Evolutionary conservation across 2,329 filamentous ascomycete genomes (phyloP), one percentile per base, ranked within the genome.

Genomic region (Pezicula carpinea): DNA sequence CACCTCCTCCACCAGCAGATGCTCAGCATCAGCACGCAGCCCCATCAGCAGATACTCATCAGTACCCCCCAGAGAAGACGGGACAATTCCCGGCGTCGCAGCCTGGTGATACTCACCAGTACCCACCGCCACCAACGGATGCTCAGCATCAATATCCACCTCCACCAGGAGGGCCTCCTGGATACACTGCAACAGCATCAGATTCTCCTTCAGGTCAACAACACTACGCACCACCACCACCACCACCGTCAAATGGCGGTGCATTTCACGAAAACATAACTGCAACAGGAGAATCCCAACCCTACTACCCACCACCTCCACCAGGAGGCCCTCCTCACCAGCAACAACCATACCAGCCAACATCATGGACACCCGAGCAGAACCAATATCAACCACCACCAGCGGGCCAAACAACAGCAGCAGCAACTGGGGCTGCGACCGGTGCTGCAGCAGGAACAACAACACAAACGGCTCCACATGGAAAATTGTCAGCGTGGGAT

Each of bases 401-500:
- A 19, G n/a, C 22, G 5, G 22, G 22, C 22, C 22, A 23, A 23
- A 17, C 34, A 36, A 10, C 23, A 26, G 23, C 23, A 6, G n/a
- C 34, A 38, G 2, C 32, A 6, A 13, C 32, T n/a, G 5, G 14
- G 17, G 32, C 32, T 17, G 17, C 32, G 14, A 14, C 6, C 6
- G 34, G 34, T 19, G 2, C 38, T 4, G n/a, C 19, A 11, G 22
- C 18, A n/a, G 22, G 17, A 22, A 15, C 21, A 21, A 19, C 8
- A 8, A 10, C 38, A 1, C 14, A 18, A 22, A 18, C 17, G 7
- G 13, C 38, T 13, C 18, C 14, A 4, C 18, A 40, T 10, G 22
- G n/a, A 11, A 40, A 26, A 19, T 23, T 40, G 38, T 21, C 38
- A 26, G 38, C 75, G 43, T 79, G 75, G 75, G 68, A 72, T 45